Evolutionary conservation across 306 rosid genomes (phyloP).

Genomic region (Rosa chinensis): DNA sequence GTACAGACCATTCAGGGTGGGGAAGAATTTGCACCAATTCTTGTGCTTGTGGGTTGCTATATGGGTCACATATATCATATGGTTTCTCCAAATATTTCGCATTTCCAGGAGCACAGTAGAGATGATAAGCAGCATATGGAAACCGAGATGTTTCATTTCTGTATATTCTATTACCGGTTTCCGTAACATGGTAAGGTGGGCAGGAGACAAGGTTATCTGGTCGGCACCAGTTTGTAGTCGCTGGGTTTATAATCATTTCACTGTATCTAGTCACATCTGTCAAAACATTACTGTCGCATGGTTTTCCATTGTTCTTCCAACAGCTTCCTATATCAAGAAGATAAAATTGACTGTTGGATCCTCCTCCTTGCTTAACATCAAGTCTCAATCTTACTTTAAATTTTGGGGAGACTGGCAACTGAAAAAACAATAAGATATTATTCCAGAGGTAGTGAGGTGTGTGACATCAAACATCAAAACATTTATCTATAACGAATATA

Average conservation of each 20-base stretch:
- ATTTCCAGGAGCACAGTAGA: constrained; percentile 55
- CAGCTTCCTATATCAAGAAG: constrained; percentile 53
- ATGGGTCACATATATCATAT: constrained; percentile 55
- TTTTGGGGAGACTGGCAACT: constrained; percentile 54
- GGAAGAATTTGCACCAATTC: constrained; percentile 61
- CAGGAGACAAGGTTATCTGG: constrained; percentile 45
- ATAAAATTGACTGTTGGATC: constrained; percentile 49
- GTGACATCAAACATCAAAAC: neutral
- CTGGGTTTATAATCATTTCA: constrained; percentile 57
- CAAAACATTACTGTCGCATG: constrained; percentile 42
- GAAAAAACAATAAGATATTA: constrained; percentile 1
- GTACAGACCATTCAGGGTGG: constrained; percentile 57
- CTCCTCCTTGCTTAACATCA: constrained; percentile 46
- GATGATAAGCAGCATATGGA: constrained; percentile 58
- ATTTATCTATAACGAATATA: neutral
- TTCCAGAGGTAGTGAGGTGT: neutral
- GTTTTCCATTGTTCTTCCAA: constrained; percentile 58
- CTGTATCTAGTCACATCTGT: constrained; percentile 56
- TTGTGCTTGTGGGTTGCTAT: constrained; percentile 62
- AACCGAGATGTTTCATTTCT: constrained; percentile 52
- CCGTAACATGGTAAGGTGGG: constrained; percentile 50
- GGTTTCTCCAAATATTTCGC: constrained; percentile 42
- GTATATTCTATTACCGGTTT: constrained; percentile 37
- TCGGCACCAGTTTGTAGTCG: constrained; percentile 39
- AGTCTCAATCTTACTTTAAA: constrained; percentile 49